Conservation (phyloP, 192 early-diverging fungal genomes). For the Obelidium mucronatum region DNA sequence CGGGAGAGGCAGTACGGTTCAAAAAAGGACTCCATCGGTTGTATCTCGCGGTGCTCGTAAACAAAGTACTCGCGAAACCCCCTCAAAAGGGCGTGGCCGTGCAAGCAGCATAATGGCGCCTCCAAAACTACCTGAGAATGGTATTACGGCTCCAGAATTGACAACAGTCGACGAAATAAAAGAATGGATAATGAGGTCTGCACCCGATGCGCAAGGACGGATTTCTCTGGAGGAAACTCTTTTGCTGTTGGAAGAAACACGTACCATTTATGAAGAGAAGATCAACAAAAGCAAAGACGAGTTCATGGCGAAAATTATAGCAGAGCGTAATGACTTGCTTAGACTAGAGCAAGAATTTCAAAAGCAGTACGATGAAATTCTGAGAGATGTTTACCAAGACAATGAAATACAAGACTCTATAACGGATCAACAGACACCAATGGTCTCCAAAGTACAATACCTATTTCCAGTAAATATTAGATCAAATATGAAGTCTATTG, state of each 20-base stretch:
- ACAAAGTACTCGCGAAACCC: neutral
- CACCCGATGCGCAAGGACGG: slow-evolving; percentile 5
- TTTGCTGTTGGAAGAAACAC: slow-evolving; percentile 1
- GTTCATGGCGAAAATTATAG: slow-evolving; percentile 4
- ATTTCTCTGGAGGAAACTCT: slow-evolving; percentile 20
- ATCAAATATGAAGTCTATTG: neutral
- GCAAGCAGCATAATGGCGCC: neutral
- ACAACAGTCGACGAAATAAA: slow-evolving; percentile 2
- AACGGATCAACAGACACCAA: neutral
- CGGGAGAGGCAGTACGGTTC: neutral
- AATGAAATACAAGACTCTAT: neutral
- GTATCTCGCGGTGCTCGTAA: neutral
- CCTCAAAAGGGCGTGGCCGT: neutral
- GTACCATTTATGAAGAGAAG: slow-evolving; percentile 9
- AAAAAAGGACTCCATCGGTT: neutral
- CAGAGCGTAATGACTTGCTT: slow-evolving; percentile 4
- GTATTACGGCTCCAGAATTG: slow-evolving; percentile 1
- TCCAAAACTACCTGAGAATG: neutral
- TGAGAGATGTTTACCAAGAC: neutral
- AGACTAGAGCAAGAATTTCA: slow-evolving; percentile 1
- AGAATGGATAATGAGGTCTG: slow-evolving; percentile 12
- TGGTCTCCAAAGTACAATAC: slow-evolving; percentile 12
- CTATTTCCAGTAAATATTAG: slow-evolving; percentile 12
- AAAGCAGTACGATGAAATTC: slow-evolving; percentile 16
- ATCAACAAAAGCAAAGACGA: neutral